Evolutionary conservation across 2,329 filamentous ascomycete genomes (phyloP), one percentile per base, ranked within the genome.

Genomic region (Lecanoromycetidae sp.): DNA sequence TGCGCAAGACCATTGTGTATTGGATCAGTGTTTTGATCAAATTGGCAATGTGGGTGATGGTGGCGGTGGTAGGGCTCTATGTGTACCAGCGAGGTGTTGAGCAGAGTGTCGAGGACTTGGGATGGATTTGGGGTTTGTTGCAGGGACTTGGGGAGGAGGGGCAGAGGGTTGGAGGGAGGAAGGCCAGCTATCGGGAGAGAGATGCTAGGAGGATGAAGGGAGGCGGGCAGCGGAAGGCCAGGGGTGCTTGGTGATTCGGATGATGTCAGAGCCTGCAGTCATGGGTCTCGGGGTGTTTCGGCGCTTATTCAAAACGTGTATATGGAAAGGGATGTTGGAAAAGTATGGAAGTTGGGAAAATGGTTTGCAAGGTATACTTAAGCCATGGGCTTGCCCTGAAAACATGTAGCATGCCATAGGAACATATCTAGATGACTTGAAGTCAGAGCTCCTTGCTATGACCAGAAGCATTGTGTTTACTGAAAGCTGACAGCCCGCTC

Each of bases 1-100:
- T 87, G 15, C 78, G 80, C 52, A 76, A 85, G 51, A 66, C 86
- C 17, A 71, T 94, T 49, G 68, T 87, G 59, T 93, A 80, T 68
- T 87, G 86, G 78, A 76, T 87, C 44, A 69, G 75, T n/a, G 60
- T 94, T 46, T 71, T 72, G 9, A 62, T 85, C 53, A 67, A 74
- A 20, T 55, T 87, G 34, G 61, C 75, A 1, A 77, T 87, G 53
- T 91, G 79, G 77, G 74, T 72, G 1, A 61, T 67, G 2, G 55
- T 88, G 2, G 65, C 72, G 4, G 69, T 71, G 0, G 34, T 79
- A 0, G 70, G 70, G 0, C 67, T 79, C 15, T 71, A 73, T 51
- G 69, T 82, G 3, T 82, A 74, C 62, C 78, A 80, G 58, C 69
- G 85, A 2, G 80, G 87, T 0, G 60, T 81, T 13, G 76, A 78